Percentiles rank a stretch among this genome's conserved stretches.
Conservation (phyloP, 495 filamentous ascomycete genomes). For the Coniosporium apollinis region DNA sequence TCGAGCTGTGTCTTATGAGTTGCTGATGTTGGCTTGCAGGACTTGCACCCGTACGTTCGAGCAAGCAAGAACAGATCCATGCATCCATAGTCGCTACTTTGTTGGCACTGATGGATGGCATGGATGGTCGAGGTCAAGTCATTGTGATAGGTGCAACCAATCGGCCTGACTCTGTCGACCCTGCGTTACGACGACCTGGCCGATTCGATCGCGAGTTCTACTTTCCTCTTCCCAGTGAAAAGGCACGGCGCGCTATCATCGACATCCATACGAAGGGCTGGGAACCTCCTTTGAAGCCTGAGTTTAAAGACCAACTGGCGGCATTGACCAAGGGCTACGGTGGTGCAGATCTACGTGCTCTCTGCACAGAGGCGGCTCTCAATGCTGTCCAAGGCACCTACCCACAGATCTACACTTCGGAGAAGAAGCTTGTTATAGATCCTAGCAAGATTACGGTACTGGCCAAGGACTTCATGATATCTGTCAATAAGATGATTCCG, state of each 20-base stretch:
- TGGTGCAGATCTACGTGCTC: conserved; percentile 81
- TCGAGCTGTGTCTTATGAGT: conserved; percentile 1
- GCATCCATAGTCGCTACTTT: conserved; percentile 94
- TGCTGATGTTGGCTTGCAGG: conserved; percentile 25
- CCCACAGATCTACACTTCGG: conserved; percentile 86
- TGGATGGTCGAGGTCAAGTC: conserved; percentile 95
- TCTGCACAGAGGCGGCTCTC: conserved; percentile 96
- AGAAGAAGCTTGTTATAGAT: conserved; percentile 79
- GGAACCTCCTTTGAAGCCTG: conserved; percentile 54
- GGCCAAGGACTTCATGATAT: conserved; percentile 91
- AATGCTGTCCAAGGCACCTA: conserved; percentile 93
- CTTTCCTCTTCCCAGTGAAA: conserved; percentile 73
- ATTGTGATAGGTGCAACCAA: conserved; percentile 98
- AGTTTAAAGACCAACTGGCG: conserved; percentile 71
- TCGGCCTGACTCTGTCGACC: conserved; percentile 91
- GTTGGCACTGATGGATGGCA: conserved; percentile 93
- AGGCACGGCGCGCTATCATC: conserved; percentile 66
- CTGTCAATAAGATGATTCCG: conserved; percentile 86
- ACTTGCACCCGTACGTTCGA: conserved; percentile 84
- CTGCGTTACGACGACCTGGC: conserved; percentile 81
- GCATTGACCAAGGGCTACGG: conserved; percentile 89
- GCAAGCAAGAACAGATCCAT: conserved; percentile 97
- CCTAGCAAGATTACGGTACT: conserved; percentile 65
- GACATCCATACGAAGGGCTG: conserved; percentile 93
- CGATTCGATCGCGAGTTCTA: conserved; percentile 97